These are phyloP conservation scores for Neonectria ditissima DNA, from an alignment of 2,329 filamentous ascomycete species.

Conservation along the genomic window DNA sequence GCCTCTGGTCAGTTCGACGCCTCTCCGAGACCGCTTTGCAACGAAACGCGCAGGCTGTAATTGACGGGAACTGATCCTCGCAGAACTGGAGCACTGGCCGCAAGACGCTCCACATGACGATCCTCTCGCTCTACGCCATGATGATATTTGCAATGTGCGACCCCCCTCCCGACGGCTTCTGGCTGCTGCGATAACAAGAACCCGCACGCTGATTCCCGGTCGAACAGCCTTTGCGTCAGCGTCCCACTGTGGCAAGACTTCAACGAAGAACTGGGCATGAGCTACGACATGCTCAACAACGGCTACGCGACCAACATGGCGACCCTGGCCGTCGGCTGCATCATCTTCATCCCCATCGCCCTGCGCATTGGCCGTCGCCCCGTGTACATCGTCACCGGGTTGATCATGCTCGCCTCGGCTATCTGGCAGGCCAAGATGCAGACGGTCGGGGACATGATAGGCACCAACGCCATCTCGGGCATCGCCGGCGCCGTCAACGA, in stretches of 20 bases:
- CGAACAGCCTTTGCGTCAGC: slow-evolving; percentile 29
- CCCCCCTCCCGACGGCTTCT: neutral
- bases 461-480: slow-evolving; percentile 45
- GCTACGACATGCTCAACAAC: slow-evolving; percentile 40
- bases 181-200: neutral
- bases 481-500: slow-evolving; percentile 54
- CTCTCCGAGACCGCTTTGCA: no score
- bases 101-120: slow-evolving; percentile 28
- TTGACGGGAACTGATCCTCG: neutral
- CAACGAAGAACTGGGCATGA: slow-evolving; percentile 35
- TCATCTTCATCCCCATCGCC: slow-evolving; percentile 50
- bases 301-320: slow-evolving; percentile 45
- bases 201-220: neutral
- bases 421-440: slow-evolving; percentile 43
- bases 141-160: slow-evolving; percentile 38
- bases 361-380: slow-evolving; percentile 48
- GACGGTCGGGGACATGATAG: slow-evolving; percentile 36
- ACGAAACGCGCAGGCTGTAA: no score
- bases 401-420: slow-evolving; percentile 35
- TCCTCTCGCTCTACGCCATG: slow-evolving; percentile 32
- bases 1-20: slow-evolving; percentile 24
- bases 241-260: slow-evolving; percentile 36
- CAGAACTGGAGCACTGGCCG: slow-evolving; percentile 35
- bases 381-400: slow-evolving; percentile 43
- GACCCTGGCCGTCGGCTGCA: slow-evolving; percentile 46